Conservation (phyloP, 306 rosid genomes). For the Corylus americana region DNA sequence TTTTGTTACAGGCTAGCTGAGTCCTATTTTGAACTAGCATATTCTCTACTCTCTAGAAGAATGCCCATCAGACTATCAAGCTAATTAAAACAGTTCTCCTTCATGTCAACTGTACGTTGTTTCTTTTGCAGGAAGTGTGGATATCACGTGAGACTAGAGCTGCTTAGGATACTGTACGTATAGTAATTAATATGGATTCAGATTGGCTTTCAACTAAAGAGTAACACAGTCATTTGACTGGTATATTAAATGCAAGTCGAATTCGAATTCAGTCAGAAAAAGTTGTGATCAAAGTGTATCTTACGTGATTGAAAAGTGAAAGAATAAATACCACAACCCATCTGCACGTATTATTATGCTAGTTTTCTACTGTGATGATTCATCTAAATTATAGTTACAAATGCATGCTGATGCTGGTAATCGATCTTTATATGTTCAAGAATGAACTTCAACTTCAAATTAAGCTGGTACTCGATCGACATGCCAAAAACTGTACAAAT, state of each 20-base stretch:
- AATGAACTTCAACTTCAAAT: too few relatives aligned
- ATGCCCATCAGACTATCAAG: not conserved
- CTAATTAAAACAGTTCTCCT: not conserved
- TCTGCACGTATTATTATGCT: not conserved
- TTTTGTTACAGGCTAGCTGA: not conserved
- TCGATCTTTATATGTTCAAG: too few relatives aligned
- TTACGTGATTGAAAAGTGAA: not conserved
- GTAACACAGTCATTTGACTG: not conserved
- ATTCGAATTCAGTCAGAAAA: not conserved
- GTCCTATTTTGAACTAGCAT: not conserved
- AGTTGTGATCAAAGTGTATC: not conserved
- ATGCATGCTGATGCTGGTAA: too few relatives aligned
- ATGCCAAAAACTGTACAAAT: too few relatives aligned
- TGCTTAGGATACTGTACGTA: slow-evolving; percentile 18
- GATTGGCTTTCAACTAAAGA: not conserved
- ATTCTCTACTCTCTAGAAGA: too few relatives aligned
- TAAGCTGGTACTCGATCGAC: too few relatives aligned
- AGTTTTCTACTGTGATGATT: not conserved
- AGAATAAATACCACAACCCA: slow-evolving; percentile 8
- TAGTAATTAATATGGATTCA: slow-evolving; percentile 13
- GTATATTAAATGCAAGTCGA: not conserved
- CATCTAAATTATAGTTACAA: too few relatives aligned
- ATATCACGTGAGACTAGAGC: slow-evolving; percentile 54
- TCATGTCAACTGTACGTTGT: not conserved
- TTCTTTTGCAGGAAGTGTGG: slow-evolving; percentile 64